Percentiles rank a stretch among this genome's conserved stretches.
Evolutionary conservation across 2,329 filamentous ascomycete species (phyloP).

Genomic region (Aspergillus sp.): DNA sequence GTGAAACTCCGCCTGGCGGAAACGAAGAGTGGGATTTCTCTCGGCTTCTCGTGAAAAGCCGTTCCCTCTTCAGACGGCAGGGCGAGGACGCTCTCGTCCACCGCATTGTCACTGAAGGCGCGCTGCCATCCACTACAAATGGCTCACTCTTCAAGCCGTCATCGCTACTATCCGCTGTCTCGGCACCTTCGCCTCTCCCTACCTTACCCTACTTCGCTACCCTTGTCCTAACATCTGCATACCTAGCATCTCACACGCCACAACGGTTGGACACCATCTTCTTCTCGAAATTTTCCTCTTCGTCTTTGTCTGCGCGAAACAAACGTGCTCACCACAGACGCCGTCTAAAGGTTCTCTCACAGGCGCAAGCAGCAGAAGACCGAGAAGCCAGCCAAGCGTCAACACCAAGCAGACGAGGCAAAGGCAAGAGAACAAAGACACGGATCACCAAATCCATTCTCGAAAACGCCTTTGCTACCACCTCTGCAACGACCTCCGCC

Average conservation of each 20-base stretch:
- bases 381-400: slow-evolving; percentile 28
- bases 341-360: slow-evolving; percentile 42
- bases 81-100: slow-evolving; percentile 47
- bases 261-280: slow-evolving; percentile 50
- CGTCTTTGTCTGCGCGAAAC: slow-evolving; percentile 42
- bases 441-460: slow-evolving; percentile 44
- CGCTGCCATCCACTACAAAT: slow-evolving; percentile 9
- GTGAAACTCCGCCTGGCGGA: slow-evolving; percentile 51
- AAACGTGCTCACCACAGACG: slow-evolving; percentile 46
- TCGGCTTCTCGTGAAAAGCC: slow-evolving; percentile 65
- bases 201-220: slow-evolving; percentile 49
- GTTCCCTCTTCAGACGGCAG: slow-evolving; percentile 46
- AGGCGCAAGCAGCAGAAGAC: slow-evolving; percentile 37
- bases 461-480: slow-evolving; percentile 40
- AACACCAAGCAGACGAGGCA: slow-evolving; percentile 35
- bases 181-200: slow-evolving; percentile 33
- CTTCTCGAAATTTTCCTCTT: slow-evolving; percentile 50
- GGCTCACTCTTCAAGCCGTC: slow-evolving; percentile 19
- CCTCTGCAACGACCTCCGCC: slow-evolving; percentile 38
- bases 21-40: slow-evolving; percentile 74
- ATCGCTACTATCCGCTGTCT: slow-evolving; percentile 18
- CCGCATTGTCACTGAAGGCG: slow-evolving; percentile 38
- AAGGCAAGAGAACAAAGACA: slow-evolving; percentile 37
- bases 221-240: slow-evolving; percentile 48
- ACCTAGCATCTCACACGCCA: slow-evolving; percentile 49